phyloP scores from a whole-genome alignment of 2,329 filamentous ascomycete species.

The Chrysosporium keratinophilum region DNA sequence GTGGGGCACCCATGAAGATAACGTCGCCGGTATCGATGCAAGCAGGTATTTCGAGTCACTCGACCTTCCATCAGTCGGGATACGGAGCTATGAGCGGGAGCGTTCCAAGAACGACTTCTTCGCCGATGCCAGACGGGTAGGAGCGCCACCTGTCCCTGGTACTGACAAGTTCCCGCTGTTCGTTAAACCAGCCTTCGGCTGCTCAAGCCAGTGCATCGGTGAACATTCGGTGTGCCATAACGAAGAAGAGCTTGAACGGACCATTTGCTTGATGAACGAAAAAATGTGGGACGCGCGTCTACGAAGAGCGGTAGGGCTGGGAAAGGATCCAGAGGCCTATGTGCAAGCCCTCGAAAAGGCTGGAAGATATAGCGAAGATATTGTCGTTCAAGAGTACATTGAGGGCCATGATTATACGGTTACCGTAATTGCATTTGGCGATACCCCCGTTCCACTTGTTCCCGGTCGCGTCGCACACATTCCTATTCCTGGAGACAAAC shows the following conservation, averaged over 20 bases:
- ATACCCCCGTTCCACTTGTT: slow-evolving; percentile 16
- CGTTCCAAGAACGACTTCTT: slow-evolving; percentile 20
- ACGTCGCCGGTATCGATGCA: slow-evolving; percentile 19
- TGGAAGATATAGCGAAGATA: slow-evolving; percentile 12
- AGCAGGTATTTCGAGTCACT: slow-evolving; percentile 20
- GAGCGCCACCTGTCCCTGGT: slow-evolving; percentile 17
- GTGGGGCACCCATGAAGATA: slow-evolving; percentile 21
- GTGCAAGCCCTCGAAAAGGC: slow-evolving; percentile 9
- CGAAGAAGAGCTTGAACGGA: slow-evolving; percentile 13
- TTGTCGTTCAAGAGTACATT: slow-evolving; percentile 21
- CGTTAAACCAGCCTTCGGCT: slow-evolving; percentile 19
- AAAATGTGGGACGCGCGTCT: slow-evolving; percentile 10
- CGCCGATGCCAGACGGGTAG: slow-evolving; percentile 13
- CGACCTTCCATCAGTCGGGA: slow-evolving; percentile 16
- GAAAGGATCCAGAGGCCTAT: slow-evolving; percentile 8
- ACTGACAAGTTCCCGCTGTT: slow-evolving; percentile 17
- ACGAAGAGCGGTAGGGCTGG: slow-evolving; percentile 7
- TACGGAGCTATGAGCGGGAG: slow-evolving; percentile 17
- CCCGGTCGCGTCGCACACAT: slow-evolving; percentile 10
- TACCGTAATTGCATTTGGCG: slow-evolving; percentile 18
- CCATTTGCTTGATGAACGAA: slow-evolving; percentile 13
- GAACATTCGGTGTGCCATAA: slow-evolving; percentile 18
- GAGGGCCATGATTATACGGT: slow-evolving; percentile 18
- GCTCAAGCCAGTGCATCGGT: slow-evolving; percentile 18
- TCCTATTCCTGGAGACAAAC: slow-evolving; percentile 4